These are phyloP conservation scores for Moniliella sp. DNA, from an alignment of 1,284 basidiomycete species.

Conservation along the genomic window DNA sequence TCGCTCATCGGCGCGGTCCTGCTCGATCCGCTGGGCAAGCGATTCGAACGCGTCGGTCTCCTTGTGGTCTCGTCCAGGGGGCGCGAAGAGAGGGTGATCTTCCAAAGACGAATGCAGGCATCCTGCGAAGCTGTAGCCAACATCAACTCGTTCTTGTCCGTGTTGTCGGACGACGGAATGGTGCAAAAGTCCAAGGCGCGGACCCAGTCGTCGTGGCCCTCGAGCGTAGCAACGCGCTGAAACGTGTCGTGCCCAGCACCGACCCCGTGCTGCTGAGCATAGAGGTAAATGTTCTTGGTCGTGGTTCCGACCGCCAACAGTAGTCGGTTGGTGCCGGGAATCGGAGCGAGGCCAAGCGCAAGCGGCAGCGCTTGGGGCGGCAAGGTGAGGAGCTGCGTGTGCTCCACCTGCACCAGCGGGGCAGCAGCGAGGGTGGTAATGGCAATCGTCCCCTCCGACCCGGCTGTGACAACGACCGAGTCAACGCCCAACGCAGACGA, in stretches of 20 bases:
- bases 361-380: conserved; percentile 24
- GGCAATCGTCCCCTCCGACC: no score
- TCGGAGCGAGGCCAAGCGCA: conserved; percentile 11
- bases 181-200: conserved; percentile 21
- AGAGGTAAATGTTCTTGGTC: conserved; percentile 18
- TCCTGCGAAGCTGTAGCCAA: conserved; percentile 27
- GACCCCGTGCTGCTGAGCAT: conserved; percentile 1
- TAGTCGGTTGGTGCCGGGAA: background rate
- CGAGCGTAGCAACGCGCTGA: conserved; percentile 9
- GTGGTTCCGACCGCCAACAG: conserved; percentile 21
- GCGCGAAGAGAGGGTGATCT: conserved; percentile 2
- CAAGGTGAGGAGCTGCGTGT: no score
- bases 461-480: no score
- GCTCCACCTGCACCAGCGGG: no score
- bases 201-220: conserved; percentile 31
- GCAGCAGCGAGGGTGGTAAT: no score
- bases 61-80: background rate
- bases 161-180: conserved; percentile 2
- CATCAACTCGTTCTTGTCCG: conserved; percentile 6
- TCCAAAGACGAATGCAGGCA: conserved; percentile 23
- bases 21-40: conserved; percentile 18
- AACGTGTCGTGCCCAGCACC: no score
- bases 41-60: conserved; percentile 18
- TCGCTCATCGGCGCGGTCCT: background rate
- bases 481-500: no score